Evolutionary conservation across 2,329 filamentous ascomycete species (phyloP), one percentile per base, ranked within the genome.

Genomic region (Beauveria bassiana): DNA sequence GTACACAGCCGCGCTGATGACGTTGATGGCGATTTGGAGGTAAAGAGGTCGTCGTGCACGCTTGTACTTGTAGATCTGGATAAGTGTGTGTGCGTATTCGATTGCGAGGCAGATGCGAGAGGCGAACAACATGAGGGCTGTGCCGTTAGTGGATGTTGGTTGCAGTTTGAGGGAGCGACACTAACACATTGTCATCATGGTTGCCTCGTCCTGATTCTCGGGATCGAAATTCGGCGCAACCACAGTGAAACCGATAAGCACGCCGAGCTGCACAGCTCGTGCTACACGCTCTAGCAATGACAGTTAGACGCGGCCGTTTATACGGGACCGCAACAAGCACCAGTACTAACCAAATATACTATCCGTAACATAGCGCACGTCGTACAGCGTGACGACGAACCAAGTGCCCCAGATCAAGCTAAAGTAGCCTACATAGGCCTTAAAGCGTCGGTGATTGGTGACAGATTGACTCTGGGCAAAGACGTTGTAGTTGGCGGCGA

Each of bases 371-470:
- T 87, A 89, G 0, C 86, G 84, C 42, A 88, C 81, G 70, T 89
- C 86, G 69, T 85, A 87, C 1, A 88, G 73, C 8, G 81, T 80
- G 26, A 85, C 81, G 63, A 86, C 77, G 42, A 87, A 79, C 86
- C 86, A 89, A n/a, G 83, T 87, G 62, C 86, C 81, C 86, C 86
- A 89, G 6, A 88, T 74, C 20, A 88, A 75, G 24, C 81, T 77
- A 18, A 76, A 76, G 60, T 71, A 75, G 8, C 73, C 73, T n/a
- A 73, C 64, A 43, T 73, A 74, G 6, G 72, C 67, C 50, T 69
- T 71, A 62, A 78, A 70, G 1, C 69, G 70, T 9, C 64, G 56
- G 7, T 65, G 65, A 20, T 67, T 72, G 63, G 71, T 75, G 43
- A 75, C 70, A 38, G 69, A 55, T 51, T 71, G 69, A 5, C 61